Evolutionary conservation across 2,329 filamentous ascomycete species (phyloP).

Genomic region (Trichothecium sympodiale): DNA sequence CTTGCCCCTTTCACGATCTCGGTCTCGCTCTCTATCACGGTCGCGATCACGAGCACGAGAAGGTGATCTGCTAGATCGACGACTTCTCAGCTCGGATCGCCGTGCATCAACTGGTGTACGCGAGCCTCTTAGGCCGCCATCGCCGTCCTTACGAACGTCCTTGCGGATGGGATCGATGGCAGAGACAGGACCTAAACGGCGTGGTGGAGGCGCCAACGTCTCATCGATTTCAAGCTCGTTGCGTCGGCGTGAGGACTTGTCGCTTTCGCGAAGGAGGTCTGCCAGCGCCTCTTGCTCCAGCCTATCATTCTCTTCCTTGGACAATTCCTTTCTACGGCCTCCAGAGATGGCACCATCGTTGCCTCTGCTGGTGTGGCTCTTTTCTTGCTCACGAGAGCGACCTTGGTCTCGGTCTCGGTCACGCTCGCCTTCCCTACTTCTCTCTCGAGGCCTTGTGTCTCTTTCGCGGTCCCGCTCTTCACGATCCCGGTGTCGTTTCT

Average conservation of each 20-base stretch:
- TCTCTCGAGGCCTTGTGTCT: constrained; percentile 8
- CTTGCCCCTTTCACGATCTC: constrained; percentile 17
- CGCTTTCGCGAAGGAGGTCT: constrained; percentile 49
- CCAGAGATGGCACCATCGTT: constrained; percentile 29
- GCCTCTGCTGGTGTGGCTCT: constrained; percentile 18
- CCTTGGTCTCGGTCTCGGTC: constrained; percentile 25
- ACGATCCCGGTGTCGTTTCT: constrained; percentile 27
- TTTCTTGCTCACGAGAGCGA: constrained; percentile 21
- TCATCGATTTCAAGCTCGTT: constrained; percentile 47
- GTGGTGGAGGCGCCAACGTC: constrained; percentile 42
- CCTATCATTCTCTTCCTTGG: constrained; percentile 45
- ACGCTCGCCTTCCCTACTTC: constrained; percentile 17
- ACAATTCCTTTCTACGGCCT: constrained; percentile 40
- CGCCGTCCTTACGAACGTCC: constrained; percentile 29
- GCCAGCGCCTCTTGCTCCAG: constrained; percentile 48
- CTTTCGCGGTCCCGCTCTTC: constrained; percentile 24
- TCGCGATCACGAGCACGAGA: constrained; percentile 17
- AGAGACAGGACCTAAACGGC: constrained; percentile 40
- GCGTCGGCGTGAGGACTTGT: constrained; percentile 33
- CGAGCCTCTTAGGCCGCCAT: constrained; percentile 18
- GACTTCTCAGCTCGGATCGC: constrained; percentile 11
- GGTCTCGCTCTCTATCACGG: constrained; percentile 13
- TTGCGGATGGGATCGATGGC: constrained; percentile 45
- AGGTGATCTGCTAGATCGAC: constrained; percentile 18
- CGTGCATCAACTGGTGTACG: constrained; percentile 18